Percentiles rank a stretch among this genome's conserved stretches.
phyloP scores from a whole-genome alignment of 2,329 filamentous ascomycete genomes.

The Arthrobotrys musiformis region DNA sequence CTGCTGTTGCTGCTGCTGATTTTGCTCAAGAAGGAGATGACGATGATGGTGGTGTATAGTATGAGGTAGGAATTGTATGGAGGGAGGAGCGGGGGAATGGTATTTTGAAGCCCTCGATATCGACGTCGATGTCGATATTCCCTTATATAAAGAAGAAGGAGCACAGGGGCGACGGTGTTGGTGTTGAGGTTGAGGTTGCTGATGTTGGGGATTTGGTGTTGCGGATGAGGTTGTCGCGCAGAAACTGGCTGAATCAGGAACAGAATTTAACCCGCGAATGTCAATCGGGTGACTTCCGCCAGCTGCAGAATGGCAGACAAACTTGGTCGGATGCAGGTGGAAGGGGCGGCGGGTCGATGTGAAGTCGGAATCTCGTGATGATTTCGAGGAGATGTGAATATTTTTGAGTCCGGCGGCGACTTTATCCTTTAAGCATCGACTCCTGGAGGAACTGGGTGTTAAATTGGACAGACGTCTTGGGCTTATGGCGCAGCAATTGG shows the following conservation, averaged over 20 bases:
- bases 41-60: neutral
- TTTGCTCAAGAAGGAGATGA: too few species aligned
- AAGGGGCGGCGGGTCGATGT: neutral
- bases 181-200: too few species aligned
- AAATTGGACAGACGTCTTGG: constrained; percentile 20
- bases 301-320: neutral
- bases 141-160: neutral
- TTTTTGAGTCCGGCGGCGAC: neutral
- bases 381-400: neutral
- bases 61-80: neutral
- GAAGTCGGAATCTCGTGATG: neutral
- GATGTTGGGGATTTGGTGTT: constrained; percentile 7
- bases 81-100: neutral
- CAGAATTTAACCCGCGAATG: neutral
- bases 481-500: constrained; percentile 40
- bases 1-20: constrained; percentile 3
- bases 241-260: constrained; percentile 6
- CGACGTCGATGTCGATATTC: too few species aligned
- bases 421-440: neutral
- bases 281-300: constrained; percentile 21
- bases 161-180: neutral
- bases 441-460: neutral
- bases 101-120: neutral
- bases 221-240: constrained; percentile 16
- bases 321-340: neutral